Evolutionary conservation across 2,329 filamentous ascomycete genomes (phyloP).

Genomic region (Cryphonectria radicalis): DNA sequence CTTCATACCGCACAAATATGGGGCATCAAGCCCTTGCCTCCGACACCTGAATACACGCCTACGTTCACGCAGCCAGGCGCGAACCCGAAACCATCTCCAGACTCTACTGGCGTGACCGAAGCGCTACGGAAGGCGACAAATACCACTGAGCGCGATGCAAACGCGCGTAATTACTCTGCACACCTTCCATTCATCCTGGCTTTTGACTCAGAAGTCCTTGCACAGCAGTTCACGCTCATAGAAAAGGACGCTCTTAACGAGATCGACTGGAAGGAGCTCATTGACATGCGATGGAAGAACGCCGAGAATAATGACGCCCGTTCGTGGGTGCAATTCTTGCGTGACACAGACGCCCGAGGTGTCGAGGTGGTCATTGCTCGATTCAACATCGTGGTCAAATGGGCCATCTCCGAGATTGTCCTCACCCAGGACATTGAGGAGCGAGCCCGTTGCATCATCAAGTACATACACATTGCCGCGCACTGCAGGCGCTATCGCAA

Average conservation of each 20-base stretch:
- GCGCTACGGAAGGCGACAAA: conserved; percentile 43
- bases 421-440: conserved; percentile 74
- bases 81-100: conserved; percentile 37
- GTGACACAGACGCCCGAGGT: conserved; percentile 71
- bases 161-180: conserved; percentile 48
- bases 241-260: conserved; percentile 86
- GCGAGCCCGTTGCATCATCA: conserved; percentile 75
- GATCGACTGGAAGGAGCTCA: conserved; percentile 86
- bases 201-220: conserved; percentile 77
- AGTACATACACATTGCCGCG: conserved; percentile 79
- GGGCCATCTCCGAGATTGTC: conserved; percentile 79
- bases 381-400: conserved; percentile 89
- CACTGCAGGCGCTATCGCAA: conserved; percentile 79
- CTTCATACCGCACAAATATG: conserved; percentile 48
- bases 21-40: conserved; percentile 50
- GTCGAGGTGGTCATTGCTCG: conserved; percentile 84
- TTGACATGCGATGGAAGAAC: conserved; percentile 83
- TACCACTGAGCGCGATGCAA: conserved; percentile 36
- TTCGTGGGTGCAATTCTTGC: conserved; percentile 83
- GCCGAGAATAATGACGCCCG: conserved; percentile 64
- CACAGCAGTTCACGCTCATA: conserved; percentile 83
- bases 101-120: conserved; percentile 42
- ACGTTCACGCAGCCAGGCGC: conserved; percentile 45
- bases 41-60: conserved; percentile 56
- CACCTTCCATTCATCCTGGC: conserved; percentile 82